These are phyloP conservation scores for Beauveria rudraprayagi DNA, from an alignment of 2,329 filamentous ascomycete genomes.

Conservation along the genomic window DNA sequence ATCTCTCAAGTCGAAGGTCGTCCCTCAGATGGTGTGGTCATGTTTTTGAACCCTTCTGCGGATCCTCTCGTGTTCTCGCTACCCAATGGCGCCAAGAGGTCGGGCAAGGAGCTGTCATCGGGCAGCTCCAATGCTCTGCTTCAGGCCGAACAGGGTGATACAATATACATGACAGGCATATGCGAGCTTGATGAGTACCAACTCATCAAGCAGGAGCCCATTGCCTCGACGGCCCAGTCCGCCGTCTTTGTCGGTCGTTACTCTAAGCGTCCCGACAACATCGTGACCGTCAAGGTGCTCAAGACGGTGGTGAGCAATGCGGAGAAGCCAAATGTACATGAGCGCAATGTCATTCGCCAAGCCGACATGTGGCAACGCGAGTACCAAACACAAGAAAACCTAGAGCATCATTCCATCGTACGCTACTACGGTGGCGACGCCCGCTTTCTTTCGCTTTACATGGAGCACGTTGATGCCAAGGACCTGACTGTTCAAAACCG, in stretches of 20 bases:
- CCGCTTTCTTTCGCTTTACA: constrained; percentile 51
- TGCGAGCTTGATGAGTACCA: constrained; percentile 46
- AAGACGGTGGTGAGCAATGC: constrained; percentile 40
- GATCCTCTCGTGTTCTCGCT: constrained; percentile 45
- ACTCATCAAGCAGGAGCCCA: constrained; percentile 48
- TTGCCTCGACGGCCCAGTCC: constrained; percentile 46
- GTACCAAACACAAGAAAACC: constrained; percentile 45
- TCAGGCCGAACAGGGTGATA: constrained; percentile 42
- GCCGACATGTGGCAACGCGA: constrained; percentile 54
- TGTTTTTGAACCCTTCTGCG: constrained; percentile 43
- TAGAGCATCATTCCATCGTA: constrained; percentile 51
- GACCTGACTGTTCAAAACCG: constrained; percentile 41
- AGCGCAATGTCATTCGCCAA: constrained; percentile 49
- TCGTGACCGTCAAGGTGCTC: constrained; percentile 54
- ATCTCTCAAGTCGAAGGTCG: constrained; percentile 23
- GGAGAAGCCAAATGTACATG: constrained; percentile 40
- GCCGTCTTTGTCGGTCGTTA: constrained; percentile 49
- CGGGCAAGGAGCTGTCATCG: constrained; percentile 36
- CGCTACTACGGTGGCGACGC: constrained; percentile 52
- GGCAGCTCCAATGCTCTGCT: constrained; percentile 42
- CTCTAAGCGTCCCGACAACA: constrained; percentile 42
- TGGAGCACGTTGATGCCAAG: constrained; percentile 52
- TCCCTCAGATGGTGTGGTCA: constrained; percentile 40
- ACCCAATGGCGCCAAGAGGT: constrained; percentile 34
- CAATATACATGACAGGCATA: constrained; percentile 39